phyloP scores from a whole-genome alignment of 192 early-diverging fungal genomes.

The Mortierella hygrophila region DNA sequence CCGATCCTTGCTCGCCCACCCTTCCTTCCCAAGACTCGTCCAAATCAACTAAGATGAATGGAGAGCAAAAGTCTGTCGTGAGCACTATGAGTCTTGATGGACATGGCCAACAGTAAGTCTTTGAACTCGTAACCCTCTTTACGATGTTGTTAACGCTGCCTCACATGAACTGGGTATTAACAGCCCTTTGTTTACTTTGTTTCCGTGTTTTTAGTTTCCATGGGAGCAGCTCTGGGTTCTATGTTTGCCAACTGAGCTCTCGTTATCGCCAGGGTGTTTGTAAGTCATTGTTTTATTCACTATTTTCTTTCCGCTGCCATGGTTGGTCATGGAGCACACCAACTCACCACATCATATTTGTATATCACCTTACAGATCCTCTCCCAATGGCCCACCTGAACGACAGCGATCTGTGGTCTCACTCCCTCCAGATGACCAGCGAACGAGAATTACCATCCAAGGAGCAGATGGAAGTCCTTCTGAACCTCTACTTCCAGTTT shows the following conservation, averaged over 20 bases:
- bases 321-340: not conserved
- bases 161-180: not conserved
- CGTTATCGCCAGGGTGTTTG: conserved; percentile 61
- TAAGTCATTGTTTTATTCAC: not conserved
- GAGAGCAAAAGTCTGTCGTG: conserved; percentile 63
- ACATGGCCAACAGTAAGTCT: conserved; percentile 66
- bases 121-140: not conserved
- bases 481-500: conserved; percentile 74
- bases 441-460: conserved; percentile 64
- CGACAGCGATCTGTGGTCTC: conserved; percentile 39
- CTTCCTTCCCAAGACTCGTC: not conserved
- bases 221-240: conserved; percentile 79
- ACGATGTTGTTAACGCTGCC: not conserved
- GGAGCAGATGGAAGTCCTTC: conserved; percentile 65
- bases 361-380: conserved; percentile 6
- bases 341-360: not conserved
- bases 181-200: not conserved
- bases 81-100: conserved; percentile 77
- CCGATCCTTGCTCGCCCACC: not conserved
- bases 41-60: conserved; percentile 4
- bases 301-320: not conserved
- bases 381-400: conserved; percentile 36
- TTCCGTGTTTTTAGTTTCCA: conserved; percentile 60
- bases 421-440: conserved; percentile 41
- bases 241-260: conserved; percentile 73